phyloP scores from a whole-genome alignment of 257 asterid species.

The Nicotiana attenuata region DNA sequence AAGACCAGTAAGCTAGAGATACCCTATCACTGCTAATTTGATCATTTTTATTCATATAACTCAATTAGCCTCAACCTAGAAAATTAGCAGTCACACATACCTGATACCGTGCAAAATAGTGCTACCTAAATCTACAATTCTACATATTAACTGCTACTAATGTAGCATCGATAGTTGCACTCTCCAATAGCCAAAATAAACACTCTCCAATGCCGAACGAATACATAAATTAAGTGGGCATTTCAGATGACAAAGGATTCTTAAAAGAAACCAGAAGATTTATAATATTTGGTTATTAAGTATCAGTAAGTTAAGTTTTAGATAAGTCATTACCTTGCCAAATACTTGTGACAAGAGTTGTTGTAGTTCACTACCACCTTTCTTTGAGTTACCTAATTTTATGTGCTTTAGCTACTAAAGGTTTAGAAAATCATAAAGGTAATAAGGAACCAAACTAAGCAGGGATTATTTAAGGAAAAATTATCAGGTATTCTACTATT shows the following conservation, averaged over 20 bases:
- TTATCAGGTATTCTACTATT: no score
- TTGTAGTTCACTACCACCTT: no score
- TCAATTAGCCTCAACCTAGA: not conserved
- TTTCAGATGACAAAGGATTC: conserved; percentile 1
- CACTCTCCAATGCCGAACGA: not conserved
- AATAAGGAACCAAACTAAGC: no score
- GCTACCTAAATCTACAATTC: not conserved
- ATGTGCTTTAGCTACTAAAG: no score
- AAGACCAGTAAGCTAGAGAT: not conserved
- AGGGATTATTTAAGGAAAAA: no score
- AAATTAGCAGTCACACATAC: not conserved
- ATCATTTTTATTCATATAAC: not conserved
- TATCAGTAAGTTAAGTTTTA: not conserved
- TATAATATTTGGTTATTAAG: not conserved
- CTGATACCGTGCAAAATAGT: not conserved
- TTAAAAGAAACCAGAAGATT: not conserved
- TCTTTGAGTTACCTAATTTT: no score
- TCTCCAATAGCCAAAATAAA: not conserved
- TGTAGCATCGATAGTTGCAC: not conserved
- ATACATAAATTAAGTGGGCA: not conserved
- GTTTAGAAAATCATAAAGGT: no score
- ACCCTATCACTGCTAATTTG: not conserved
- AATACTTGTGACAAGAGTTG: not conserved
- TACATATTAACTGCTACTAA: not conserved
- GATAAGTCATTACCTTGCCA: not conserved